These are phyloP conservation scores for Neofusicoccum kwambonambiense DNA, from an alignment of 2,329 filamentous ascomycete species.

Conservation along the genomic window DNA sequence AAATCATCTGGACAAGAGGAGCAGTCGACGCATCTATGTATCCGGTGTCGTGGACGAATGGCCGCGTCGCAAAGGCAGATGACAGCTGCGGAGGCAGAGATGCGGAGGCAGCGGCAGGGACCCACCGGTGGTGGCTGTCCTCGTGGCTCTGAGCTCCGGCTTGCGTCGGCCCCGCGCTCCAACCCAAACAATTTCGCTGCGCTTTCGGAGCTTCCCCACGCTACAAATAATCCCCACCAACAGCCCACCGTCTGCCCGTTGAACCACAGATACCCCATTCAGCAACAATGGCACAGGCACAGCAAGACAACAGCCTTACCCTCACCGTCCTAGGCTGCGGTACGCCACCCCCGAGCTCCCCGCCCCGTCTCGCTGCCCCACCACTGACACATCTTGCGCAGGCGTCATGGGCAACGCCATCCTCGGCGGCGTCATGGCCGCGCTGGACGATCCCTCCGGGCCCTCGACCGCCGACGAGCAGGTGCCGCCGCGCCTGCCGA, in stretches of 20 bases:
- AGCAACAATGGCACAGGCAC: neutral
- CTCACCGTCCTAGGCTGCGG: slow-evolving; percentile 81
- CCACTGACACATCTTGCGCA: slow-evolving; percentile 33
- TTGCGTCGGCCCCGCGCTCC: slow-evolving; percentile 15
- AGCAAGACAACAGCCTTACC: slow-evolving; percentile 55
- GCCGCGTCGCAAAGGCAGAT: no score
- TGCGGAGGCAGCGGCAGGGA: no score
- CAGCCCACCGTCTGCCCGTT: neutral
- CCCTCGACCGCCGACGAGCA: slow-evolving; percentile 37
- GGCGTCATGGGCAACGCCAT: slow-evolving; percentile 86
- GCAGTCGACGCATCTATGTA: no score
- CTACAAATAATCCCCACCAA: neutral
- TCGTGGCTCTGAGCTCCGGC: slow-evolving; percentile 7
- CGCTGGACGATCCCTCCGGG: slow-evolving; percentile 53
- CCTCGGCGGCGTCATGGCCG: slow-evolving; percentile 73
- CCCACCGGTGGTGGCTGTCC: neutral
- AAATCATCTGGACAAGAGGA: no score
- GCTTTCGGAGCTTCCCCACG: slow-evolving; percentile 8
- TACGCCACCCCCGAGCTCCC: slow-evolving; percentile 43
- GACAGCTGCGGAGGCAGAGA: no score
- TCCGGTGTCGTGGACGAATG: no score
- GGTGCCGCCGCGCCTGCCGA: slow-evolving; percentile 61
- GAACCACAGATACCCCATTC: neutral
- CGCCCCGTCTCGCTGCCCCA: neutral
- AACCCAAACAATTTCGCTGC: neutral